phyloP scores from a whole-genome alignment of 257 asterid species.

The Solanum chmielewskii region DNA sequence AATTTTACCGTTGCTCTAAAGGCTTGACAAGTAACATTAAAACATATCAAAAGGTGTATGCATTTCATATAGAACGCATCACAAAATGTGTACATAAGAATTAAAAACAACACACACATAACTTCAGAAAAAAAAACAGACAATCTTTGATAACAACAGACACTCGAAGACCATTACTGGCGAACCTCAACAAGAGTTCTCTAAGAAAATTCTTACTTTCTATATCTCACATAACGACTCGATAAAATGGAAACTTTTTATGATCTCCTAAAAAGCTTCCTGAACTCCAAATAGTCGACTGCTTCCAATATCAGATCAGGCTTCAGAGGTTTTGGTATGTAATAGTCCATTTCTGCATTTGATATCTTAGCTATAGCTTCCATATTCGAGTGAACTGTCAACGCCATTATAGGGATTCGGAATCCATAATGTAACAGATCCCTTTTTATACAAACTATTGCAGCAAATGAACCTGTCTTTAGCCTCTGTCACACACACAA shows the following conservation, averaged over 20 bases:
- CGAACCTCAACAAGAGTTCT: not conserved
- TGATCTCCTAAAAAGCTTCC: not conserved
- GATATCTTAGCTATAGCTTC: constrained; percentile 27
- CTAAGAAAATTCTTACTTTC: not conserved
- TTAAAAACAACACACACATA: not conserved
- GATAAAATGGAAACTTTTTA: not conserved
- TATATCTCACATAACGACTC: not conserved
- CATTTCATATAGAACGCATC: not conserved
- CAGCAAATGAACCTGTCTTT: constrained; percentile 52
- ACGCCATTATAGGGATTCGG: constrained; percentile 43
- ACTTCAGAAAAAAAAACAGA: not conserved
- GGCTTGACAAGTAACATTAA: not conserved
- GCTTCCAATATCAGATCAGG: constrained; percentile 8
- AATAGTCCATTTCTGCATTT: constrained; percentile 55
- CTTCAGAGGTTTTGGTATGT: constrained; percentile 1
- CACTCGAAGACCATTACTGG: not conserved
- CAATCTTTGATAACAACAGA: not conserved
- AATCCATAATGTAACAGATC: constrained; percentile 26
- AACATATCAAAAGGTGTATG: not conserved
- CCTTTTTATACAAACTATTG: constrained; percentile 44
- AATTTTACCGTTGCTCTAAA: not conserved
- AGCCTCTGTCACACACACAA: constrained; percentile 39
- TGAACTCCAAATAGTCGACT: not conserved
- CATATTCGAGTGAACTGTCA: constrained; percentile 42
- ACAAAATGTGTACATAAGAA: not conserved